Evolutionary conservation across 208 protist genomes (phyloP).

Genomic region (Leishmania tarentolae): DNA sequence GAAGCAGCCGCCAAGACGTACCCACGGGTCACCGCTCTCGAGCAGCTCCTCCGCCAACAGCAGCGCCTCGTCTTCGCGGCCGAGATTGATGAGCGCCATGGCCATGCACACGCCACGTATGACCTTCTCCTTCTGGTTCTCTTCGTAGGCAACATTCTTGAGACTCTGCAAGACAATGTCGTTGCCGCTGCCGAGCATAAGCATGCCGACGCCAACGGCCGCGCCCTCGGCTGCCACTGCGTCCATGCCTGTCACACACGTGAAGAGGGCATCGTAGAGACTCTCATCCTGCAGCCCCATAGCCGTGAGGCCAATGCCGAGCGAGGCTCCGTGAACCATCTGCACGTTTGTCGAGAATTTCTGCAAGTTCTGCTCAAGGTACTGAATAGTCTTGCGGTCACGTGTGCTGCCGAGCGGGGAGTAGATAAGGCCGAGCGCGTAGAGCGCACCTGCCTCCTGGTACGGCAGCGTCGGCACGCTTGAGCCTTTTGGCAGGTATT

Average conservation of each 20-base stretch:
- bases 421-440: constrained; percentile 98
- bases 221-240: constrained; percentile 98
- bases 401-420: constrained; percentile 89
- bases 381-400: constrained; percentile 76
- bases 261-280: constrained; percentile 96
- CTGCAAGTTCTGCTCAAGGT: constrained; percentile 73
- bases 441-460: constrained; percentile 97
- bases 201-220: constrained; percentile 97
- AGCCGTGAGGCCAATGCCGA: constrained; percentile 95
- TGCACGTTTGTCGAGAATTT: constrained; percentile 81
- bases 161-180: constrained; percentile 90
- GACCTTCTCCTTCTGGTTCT: constrained; percentile 99
- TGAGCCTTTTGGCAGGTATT: constrained; percentile 91
- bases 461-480: constrained; percentile 83
- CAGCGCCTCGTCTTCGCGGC: constrained; percentile 95
- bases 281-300: constrained; percentile 91
- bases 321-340: constrained; percentile 97
- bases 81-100: constrained; percentile 97
- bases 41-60: constrained; percentile 93
- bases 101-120: constrained; percentile 97
- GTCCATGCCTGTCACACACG: constrained; percentile 93
- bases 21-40: constrained; percentile 95
- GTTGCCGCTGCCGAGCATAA: constrained; percentile 97
- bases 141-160: constrained; percentile 90
- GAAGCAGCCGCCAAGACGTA: constrained; percentile 98